Conservation (phyloP, 2,329 filamentous ascomycete species). For the Cladophialophora yegresii region DNA sequence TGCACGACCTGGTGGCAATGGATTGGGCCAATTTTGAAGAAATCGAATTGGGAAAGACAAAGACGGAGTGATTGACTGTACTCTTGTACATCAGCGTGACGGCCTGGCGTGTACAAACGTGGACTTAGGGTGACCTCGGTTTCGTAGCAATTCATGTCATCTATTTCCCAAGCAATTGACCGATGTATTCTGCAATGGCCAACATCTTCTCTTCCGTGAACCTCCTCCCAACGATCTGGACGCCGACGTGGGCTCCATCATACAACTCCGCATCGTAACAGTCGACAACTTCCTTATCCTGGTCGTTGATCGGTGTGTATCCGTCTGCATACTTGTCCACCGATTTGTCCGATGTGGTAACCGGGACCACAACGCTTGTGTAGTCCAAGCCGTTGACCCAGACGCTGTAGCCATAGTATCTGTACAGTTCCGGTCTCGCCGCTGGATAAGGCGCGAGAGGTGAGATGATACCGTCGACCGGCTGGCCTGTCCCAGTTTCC, state of each 20-base stretch:
- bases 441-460: conserved; percentile 49
- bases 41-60: conserved; percentile 22
- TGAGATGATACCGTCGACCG: conserved; percentile 56
- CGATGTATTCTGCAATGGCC: conserved; percentile 48
- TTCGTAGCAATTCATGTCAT: not conserved
- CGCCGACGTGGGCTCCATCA: conserved; percentile 51
- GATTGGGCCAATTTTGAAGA: conserved; percentile 24
- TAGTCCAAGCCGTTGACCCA: conserved; percentile 47
- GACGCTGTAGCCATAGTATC: conserved; percentile 45
- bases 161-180: conserved; percentile 32
- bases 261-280: conserved; percentile 55
- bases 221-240: conserved; percentile 54
- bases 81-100: not conserved
- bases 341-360: conserved; percentile 48
- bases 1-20: conserved; percentile 20
- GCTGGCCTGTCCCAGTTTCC: conserved; percentile 53
- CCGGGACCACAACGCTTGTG: conserved; percentile 50
- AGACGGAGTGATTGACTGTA: conserved; percentile 13
- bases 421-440: conserved; percentile 44
- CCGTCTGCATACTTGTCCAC: conserved; percentile 43
- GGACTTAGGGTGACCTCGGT: not conserved
- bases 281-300: conserved; percentile 50
- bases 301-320: conserved; percentile 47
- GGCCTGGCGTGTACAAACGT: not conserved
- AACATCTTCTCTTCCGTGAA: conserved; percentile 56